Evolutionary conservation across 352 stramenopile genomes (phyloP), one percentile per base, ranked within the genome.

Genomic region (Phytophthora niederhauseri): DNA sequence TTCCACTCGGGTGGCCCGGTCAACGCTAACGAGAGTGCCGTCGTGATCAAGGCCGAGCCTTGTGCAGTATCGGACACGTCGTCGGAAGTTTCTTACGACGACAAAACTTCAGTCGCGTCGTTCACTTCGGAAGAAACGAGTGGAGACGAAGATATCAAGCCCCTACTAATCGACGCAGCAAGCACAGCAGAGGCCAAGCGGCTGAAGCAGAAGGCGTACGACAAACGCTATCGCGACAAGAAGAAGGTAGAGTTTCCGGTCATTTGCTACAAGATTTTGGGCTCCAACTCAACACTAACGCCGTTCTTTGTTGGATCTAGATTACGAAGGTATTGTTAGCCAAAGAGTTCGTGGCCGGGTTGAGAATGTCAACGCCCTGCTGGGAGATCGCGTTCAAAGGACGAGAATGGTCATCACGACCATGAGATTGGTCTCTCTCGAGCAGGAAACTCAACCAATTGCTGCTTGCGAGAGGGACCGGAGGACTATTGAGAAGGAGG

Each of bases 141-240:
- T 19, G 61, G 43, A 14, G 61, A 63, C 30, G 53, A 60, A 26
- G 48, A 70, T 9, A 43, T 24, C 24, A 20, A 28, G 9, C 14
- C 48, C 17, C 9, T 28, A 1, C 9, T 28, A 1, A 24, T 15
- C 19, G 0, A 41, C 11, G 6, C 48, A 55, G 26, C n/a, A 12
- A 64, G 26, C 41, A 49, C 50, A 19, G 4, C 7, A 11, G n/a
- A 46, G 19, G 50, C 51, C 5, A 41, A 68, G 55, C 62, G 62
- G 6, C 22, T 52, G 11, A 48, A 24, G 8, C 62, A 68, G 20
- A 26, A 48, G 14, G 31, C 5, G 7, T 68, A 68, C 22, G 62
- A 68, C 31, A 56, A 56, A 9, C 48, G 30, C 22, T 45, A 64
- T 15, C 53, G 53, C 15, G 5, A 46, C 34, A 68, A 64, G 43